phyloP scores from a whole-genome alignment of 2,329 filamentous ascomycete species.

The Dactylellina sp. region DNA sequence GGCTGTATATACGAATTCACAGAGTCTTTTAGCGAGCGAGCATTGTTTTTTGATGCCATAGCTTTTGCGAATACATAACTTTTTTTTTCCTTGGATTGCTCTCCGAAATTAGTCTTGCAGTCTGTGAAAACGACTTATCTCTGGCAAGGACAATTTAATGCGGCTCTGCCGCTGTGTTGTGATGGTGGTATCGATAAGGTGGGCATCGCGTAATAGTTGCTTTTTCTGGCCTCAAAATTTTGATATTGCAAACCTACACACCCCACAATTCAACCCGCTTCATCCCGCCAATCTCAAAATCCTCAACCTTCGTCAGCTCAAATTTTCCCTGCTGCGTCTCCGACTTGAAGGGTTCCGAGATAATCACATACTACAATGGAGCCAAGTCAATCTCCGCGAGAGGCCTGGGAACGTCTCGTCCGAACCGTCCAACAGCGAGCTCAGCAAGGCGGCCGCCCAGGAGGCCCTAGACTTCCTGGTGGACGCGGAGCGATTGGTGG shows the following conservation, averaged over 20 bases:
- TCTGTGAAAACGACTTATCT: too few species aligned
- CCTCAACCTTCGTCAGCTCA: constrained; percentile 63
- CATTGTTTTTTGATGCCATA: not conserved
- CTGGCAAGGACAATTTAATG: not conserved
- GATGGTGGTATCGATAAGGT: not conserved
- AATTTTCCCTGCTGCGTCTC: constrained; percentile 58
- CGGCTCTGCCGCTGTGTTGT: constrained; percentile 24
- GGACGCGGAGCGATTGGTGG: constrained; percentile 68
- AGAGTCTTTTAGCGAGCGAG: constrained; percentile 19
- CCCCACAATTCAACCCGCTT: constrained; percentile 56
- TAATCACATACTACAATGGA: constrained; percentile 57
- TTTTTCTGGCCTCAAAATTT: constrained; percentile 52
- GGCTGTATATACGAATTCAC: constrained; percentile 1
- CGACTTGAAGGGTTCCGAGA: not conserved
- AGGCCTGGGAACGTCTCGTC: constrained; percentile 73
- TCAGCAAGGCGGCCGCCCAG: constrained; percentile 65
- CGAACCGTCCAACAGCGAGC: constrained; percentile 67
- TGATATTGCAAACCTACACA: constrained; percentile 28
- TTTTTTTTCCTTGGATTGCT: too few species aligned
- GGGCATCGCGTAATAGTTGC: constrained; percentile 41
- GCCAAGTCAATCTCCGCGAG: constrained; percentile 69
- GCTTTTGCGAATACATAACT: too few species aligned
- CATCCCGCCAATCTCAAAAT: constrained; percentile 60
- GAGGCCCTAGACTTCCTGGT: constrained; percentile 66
- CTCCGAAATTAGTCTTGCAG: too few species aligned